Evolutionary conservation across 2,329 filamentous ascomycete species (phyloP).

Genomic region (Immersiporthe knoxdaviesiana): DNA sequence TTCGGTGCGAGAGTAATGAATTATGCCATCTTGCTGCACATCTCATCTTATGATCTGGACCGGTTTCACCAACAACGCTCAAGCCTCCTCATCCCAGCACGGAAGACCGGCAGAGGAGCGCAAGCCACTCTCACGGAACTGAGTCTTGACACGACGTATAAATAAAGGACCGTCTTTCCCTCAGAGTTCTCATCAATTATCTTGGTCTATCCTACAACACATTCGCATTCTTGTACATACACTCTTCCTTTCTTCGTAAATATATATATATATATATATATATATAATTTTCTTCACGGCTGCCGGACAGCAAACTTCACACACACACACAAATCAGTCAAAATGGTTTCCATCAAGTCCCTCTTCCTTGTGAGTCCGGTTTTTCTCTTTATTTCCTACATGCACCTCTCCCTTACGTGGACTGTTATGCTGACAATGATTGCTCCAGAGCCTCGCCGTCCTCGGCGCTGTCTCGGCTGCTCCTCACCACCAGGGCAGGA

Average conservation of each 20-base stretch:
- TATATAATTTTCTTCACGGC: not conserved
- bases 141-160: not conserved
- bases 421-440: not conserved
- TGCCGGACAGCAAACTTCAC: slow-evolving; percentile 2
- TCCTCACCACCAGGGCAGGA: slow-evolving; percentile 22
- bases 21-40: not conserved
- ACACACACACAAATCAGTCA: slow-evolving; percentile 4
- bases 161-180: not conserved
- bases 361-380: slow-evolving; percentile 6
- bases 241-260: not conserved
- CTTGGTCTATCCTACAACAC: not conserved
- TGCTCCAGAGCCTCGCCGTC: not conserved
- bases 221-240: not conserved
- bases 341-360: slow-evolving; percentile 20
- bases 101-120: not conserved
- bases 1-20: not conserved
- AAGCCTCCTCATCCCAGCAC: not conserved
- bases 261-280: too few species aligned
- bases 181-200: not conserved
- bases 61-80: not conserved
- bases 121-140: not conserved
- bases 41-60: not conserved
- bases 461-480: slow-evolving; percentile 12
- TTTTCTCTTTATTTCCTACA: not conserved
- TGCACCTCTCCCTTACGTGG: too few species aligned